Percentiles rank a stretch among this genome's conserved stretches.
Conservation (phyloP, 495 filamentous ascomycete species). For the Bathelium albidoporum region DNA sequence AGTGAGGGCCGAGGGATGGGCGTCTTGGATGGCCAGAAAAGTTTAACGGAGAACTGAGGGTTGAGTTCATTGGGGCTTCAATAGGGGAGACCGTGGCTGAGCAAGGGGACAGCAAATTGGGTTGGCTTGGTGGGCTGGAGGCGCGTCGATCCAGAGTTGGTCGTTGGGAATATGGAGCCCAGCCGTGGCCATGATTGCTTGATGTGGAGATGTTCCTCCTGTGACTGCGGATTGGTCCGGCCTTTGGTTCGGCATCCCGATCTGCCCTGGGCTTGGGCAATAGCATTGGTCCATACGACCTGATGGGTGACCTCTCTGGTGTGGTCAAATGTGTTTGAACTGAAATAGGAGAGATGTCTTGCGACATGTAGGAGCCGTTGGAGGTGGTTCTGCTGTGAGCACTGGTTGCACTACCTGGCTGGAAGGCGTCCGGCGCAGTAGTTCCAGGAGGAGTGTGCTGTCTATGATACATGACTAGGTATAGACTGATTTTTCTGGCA, state of each 20-base stretch:
- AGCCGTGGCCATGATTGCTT: conserved; percentile 39
- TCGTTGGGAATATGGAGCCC: conserved; percentile 33
- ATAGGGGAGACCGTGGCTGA: conserved; percentile 27
- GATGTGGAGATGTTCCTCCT: conserved; percentile 48
- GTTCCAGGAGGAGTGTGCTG: conserved; percentile 27
- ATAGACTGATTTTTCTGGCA: not conserved
- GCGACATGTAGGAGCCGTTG: conserved; percentile 46
- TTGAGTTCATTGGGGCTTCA: conserved; percentile 17
- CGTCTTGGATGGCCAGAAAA: conserved; percentile 60
- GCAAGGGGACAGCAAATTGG: conserved; percentile 44
- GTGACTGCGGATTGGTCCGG: conserved; percentile 38
- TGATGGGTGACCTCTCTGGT: conserved; percentile 58
- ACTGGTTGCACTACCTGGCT: conserved; percentile 20
- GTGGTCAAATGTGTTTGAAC: conserved; percentile 63
- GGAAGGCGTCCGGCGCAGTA: conserved; percentile 20
- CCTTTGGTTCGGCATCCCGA: conserved; percentile 58
- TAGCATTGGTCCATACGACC: conserved; percentile 69
- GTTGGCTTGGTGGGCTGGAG: conserved; percentile 52
- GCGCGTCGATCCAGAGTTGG: conserved; percentile 45
- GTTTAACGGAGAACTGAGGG: conserved; percentile 41
- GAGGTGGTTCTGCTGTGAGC: conserved; percentile 36
- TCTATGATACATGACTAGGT: conserved; percentile 23
- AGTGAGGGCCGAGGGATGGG: conserved; percentile 25
- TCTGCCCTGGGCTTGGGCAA: conserved; percentile 84
- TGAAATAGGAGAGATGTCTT: conserved; percentile 70